Evolutionary conservation across 139 green algal genomes (phyloP).

Genomic region (Axilococcus clingmanii): DNA sequence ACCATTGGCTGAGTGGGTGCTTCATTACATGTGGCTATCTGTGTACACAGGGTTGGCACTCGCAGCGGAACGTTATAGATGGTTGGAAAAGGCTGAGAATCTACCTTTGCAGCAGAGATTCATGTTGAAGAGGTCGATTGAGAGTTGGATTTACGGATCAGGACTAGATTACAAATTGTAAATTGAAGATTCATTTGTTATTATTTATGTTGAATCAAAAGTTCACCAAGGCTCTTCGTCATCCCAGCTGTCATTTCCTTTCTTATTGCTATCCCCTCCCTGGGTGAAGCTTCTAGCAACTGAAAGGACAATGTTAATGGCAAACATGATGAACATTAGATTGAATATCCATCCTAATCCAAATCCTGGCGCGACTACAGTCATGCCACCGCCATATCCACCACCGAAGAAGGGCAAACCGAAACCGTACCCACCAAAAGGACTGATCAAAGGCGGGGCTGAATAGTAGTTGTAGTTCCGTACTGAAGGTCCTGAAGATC

Average conservation of each 20-base stretch:
- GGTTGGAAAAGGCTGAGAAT: neutral
- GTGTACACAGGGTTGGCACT: slow-evolving; percentile 25
- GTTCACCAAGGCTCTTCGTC: slow-evolving; percentile 7
- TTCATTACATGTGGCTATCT: slow-evolving; percentile 45
- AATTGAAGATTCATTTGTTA: neutral
- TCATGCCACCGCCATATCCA: too few relatives aligned
- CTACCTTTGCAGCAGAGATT: slow-evolving; percentile 13
- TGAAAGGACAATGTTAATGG: slow-evolving; percentile 11
- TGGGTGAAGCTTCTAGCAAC: slow-evolving; percentile 4
- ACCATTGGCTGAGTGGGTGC: slow-evolving; percentile 50
- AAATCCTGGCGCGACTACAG: slow-evolving; percentile 6
- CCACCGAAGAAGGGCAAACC: slow-evolving; percentile 27
- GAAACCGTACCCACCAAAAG: slow-evolving; percentile 25
- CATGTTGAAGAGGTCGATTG: slow-evolving; percentile 12
- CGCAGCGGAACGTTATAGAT: neutral
- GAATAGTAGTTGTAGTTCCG: slow-evolving; percentile 28
- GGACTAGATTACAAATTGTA: slow-evolving; percentile 12
- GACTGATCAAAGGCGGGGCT: slow-evolving; percentile 22
- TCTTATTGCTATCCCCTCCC: neutral
- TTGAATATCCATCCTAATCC: slow-evolving; percentile 27
- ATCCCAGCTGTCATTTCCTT: slow-evolving; percentile 2
- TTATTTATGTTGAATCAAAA: neutral
- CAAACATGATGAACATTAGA: slow-evolving; percentile 23
- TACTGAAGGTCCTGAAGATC: neutral
- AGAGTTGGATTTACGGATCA: slow-evolving; percentile 24